These are phyloP conservation scores for Camelina sativa DNA, from an alignment of 345 rosid genomes.

Conservation along the genomic window DNA sequence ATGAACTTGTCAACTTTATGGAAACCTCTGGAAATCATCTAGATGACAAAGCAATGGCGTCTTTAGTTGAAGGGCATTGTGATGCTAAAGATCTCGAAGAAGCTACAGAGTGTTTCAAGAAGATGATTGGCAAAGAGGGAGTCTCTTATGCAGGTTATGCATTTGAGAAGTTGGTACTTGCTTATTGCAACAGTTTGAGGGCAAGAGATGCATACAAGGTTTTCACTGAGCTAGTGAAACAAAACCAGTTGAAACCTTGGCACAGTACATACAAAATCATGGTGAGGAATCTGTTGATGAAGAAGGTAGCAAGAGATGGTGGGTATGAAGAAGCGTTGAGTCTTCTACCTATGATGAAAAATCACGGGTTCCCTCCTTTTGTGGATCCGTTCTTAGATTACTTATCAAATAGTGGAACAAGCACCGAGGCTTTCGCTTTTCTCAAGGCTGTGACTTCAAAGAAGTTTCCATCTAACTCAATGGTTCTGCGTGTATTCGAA, in stretches of 20 bases:
- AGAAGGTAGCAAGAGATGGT: conserved; percentile 61
- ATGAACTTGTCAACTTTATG: conserved; percentile 55
- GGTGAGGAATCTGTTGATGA: conserved; percentile 63
- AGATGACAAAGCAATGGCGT: conserved; percentile 63
- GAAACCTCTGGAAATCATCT: conserved; percentile 57
- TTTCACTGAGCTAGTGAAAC: conserved; percentile 46
- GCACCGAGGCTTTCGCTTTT: conserved; percentile 64
- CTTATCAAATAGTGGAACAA: conserved; percentile 68
- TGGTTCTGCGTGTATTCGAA: conserved; percentile 67
- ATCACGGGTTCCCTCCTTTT: conserved; percentile 75
- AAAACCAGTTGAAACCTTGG: conserved; percentile 60
- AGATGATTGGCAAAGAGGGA: conserved; percentile 62
- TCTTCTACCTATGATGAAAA: conserved; percentile 69
- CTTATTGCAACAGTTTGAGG: conserved; percentile 63
- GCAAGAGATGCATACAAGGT: conserved; percentile 71
- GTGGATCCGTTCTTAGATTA: conserved; percentile 68
- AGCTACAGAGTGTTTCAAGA: conserved; percentile 64
- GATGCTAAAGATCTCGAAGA: conserved; percentile 67
- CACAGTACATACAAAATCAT: conserved; percentile 68
- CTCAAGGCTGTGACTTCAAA: conserved; percentile 65
- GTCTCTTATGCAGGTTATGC: conserved; percentile 54
- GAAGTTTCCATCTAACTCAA: conserved; percentile 72
- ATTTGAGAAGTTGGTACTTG: conserved; percentile 64
- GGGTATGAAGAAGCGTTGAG: conserved; percentile 72
- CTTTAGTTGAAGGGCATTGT: conserved; percentile 75